Evolutionary conservation across 208 protist species (phyloP).

Genomic region (Balamuthia mandrillaris): DNA sequence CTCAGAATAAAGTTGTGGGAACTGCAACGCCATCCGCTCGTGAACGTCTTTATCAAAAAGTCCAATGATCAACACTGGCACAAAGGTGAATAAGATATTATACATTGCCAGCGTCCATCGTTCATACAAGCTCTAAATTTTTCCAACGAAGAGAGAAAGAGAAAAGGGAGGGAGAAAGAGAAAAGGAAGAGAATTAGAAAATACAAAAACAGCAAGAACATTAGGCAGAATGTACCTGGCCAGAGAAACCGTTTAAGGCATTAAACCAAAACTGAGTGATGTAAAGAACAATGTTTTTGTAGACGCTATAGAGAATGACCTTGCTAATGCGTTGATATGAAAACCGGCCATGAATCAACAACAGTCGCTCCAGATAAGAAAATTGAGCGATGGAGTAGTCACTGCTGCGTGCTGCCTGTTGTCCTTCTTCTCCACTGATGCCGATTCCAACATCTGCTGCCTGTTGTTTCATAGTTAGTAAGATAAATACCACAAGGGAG

Average conservation of each 20-base stretch:
- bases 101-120: constrained; percentile 18
- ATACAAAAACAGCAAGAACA: too few relatives aligned
- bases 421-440: constrained; percentile 75
- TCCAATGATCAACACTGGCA: constrained; percentile 45
- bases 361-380: constrained; percentile 83
- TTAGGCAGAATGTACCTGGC: constrained; percentile 45
- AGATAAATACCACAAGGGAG: too few relatives aligned
- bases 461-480: too few relatives aligned
- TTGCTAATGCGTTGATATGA: constrained; percentile 83
- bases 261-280: constrained; percentile 81
- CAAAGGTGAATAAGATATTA: constrained; percentile 50
- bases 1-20: constrained; percentile 37
- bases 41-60: constrained; percentile 39
- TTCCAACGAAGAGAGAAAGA: not conserved
- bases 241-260: constrained; percentile 84
- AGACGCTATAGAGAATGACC: constrained; percentile 90
- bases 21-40: not conserved
- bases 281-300: constrained; percentile 90
- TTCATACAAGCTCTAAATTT: constrained; percentile 42
- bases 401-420: constrained; percentile 67
- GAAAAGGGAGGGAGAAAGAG: not conserved
- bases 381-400: constrained; percentile 81
- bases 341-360: constrained; percentile 90
- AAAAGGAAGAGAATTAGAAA: not conserved
- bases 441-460: constrained; percentile 75